Evolutionary conservation across 2,329 filamentous ascomycete genomes (phyloP), one percentile per base, ranked within the genome.

Genomic region (Catunica adiposa): DNA sequence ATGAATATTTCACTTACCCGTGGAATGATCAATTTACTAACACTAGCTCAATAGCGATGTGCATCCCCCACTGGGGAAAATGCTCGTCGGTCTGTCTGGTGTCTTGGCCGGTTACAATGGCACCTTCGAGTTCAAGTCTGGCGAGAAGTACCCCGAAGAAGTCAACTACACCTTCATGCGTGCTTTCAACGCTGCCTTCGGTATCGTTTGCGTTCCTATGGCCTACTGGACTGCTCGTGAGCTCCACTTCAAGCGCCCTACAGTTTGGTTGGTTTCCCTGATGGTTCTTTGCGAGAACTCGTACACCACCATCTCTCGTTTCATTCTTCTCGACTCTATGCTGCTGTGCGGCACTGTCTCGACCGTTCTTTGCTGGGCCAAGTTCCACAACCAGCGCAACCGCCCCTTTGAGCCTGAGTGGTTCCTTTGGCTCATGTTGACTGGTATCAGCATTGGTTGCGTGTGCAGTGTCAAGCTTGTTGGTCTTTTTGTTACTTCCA

Each of bases 261-360:
- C 89, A 52, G 87, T 96, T 62, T 98, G 92, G 92, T 77, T 98
- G 57, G 83, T 97, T 58, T 92, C 89, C 20, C 74, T 97, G 63
- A 96, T 96, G 87, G 89, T 98, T 47, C 80, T 98, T 44, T 98
- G 89, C 74, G 92, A 98, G 70, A 98, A 98, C 75, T 97, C 92
- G 53, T 98, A 97, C 73, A 95, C 92, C 51, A 97, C 94, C 31
- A 98, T 98, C 70, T 96, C 89, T 71, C 82, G 92, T 59, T 98
- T 98, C 68, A 97, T 98, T 64, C 82, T 98, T 23, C 82, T 98
- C 64, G 92, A 98, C 70, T 97, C 92, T 0, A 98, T 98, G 92
- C 79, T 98, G 53, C 79, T 98, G 40, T 97, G 89, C 73, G 96
- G 95, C 66, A 98, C 94, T n/a, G 92, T 97, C 63, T 89, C 89